Base-by-base conservation (phyloP, 2,329 filamentous ascomycete genomes). In the Xylaria sp. region DNA sequence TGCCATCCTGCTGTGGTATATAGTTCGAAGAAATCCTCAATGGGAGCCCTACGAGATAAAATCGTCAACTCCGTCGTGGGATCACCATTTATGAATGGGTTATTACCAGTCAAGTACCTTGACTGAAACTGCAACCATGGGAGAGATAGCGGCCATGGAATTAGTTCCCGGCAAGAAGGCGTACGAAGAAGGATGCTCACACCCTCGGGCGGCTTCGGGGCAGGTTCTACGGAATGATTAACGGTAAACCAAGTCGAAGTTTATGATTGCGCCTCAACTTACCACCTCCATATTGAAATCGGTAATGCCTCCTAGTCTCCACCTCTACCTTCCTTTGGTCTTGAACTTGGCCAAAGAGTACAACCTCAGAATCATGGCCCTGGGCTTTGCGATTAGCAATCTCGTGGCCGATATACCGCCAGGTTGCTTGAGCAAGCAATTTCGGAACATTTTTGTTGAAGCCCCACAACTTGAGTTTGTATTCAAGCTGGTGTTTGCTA, bases 401-500 rank as follows among this genome's bases (percentile, higher is more conserved):
- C 44, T 47, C 44, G 44, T 47, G 15, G 22, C 44, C 44, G 10
- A 47, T 47, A 47, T 47, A 47, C 22, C 44, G n/a, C 44, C 20
- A 47, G 44, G 44, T 47, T 47, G 20, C 44, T 11, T 47, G 2
- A 27, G 44, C 44, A 47, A 47, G 44, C 11, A 20, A 22, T 13
- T 47, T 47, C n/a, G 44, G 44, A 5, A 47, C 9, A 27, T 47
- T 47, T 27, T 27, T 47, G 20, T 13, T 47, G 20, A 47, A 47
- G 11, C 44, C 44, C 44, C 44, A 27, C 44, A 47, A 27, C 44
- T 27, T 25, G 44, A 47, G 20, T 27, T 27, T 13, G 20, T 47
- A 13, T 47, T 47, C 44, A 27, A 47, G 44, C 44, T 47, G 44
- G 44, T 27, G 44, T 47, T 47, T 47, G 44, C 44, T 47, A 47